These are phyloP conservation scores for Fonsecaea erecta DNA, from an alignment of 2,329 filamentous ascomycete genomes.

Conservation along the genomic window DNA sequence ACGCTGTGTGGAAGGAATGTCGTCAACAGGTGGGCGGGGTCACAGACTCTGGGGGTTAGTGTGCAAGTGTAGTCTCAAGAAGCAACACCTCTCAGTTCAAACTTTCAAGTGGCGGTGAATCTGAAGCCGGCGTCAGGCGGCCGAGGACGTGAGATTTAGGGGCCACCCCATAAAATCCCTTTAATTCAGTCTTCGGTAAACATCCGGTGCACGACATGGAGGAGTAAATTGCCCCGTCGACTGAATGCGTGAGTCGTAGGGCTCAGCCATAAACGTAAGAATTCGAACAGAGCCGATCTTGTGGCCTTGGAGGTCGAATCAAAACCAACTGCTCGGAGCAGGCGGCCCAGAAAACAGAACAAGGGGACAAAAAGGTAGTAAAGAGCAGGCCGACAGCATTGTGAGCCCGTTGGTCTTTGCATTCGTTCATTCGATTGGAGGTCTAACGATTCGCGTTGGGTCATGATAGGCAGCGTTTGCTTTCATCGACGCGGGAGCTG, in stretches of 20 bases:
- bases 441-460: slow-evolving; percentile 34
- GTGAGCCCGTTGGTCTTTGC: slow-evolving; percentile 4
- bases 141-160: slow-evolving; percentile 1
- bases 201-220: not conserved
- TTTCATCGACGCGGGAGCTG: slow-evolving; percentile 28
- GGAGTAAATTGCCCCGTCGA: not conserved
- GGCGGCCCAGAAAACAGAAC: slow-evolving; percentile 3
- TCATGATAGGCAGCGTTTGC: slow-evolving; percentile 23
- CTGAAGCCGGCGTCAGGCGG: slow-evolving; percentile 5
- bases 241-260: not conserved
- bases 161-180: not conserved
- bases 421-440: slow-evolving; percentile 34
- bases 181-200: not conserved
- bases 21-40: not conserved
- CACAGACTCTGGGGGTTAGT: not conserved
- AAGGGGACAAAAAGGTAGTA: slow-evolving; percentile 1
- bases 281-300: slow-evolving; percentile 2
- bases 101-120: slow-evolving; percentile 19
- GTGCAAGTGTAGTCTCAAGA: not conserved
- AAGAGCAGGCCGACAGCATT: not conserved
- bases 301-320: slow-evolving; percentile 1
- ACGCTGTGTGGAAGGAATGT: not conserved
- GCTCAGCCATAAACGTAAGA: not conserved
- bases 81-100: not conserved
- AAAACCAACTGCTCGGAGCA: slow-evolving; percentile 7